Conservation (phyloP, 2,329 filamentous ascomycete species). For the Penicillium sp. region DNA sequence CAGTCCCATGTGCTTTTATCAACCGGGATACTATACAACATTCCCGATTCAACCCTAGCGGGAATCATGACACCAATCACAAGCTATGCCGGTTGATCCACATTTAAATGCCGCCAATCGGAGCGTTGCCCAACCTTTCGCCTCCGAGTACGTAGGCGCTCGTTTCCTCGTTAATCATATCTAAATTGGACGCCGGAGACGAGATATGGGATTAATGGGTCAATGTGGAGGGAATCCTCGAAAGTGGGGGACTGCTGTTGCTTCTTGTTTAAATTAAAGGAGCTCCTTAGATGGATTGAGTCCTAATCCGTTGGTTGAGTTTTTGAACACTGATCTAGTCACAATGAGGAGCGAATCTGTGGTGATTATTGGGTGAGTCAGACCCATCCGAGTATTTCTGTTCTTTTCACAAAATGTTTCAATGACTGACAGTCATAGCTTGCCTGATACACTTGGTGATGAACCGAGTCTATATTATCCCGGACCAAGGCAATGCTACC, state of each 20-base stretch:
- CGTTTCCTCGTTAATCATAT: not conserved
- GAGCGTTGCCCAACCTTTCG: not conserved
- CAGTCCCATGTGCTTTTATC: not conserved
- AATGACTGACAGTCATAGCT: not conserved
- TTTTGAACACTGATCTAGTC: not conserved
- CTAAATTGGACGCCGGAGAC: not conserved
- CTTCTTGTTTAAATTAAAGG: not conserved
- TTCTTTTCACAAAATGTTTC: not conserved
- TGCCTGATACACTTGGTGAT: not conserved
- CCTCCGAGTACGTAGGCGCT: not conserved
- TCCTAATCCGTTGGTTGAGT: not conserved
- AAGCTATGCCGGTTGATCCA: not conserved
- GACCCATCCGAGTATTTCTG: not conserved
- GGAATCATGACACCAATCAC: not conserved
- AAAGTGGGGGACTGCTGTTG: not conserved
- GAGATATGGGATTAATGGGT: not conserved
- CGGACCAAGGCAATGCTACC: not conserved
- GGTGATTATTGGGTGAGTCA: not conserved
- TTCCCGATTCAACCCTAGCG: not conserved
- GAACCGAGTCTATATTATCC: not conserved
- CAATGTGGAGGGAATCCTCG: not conserved
- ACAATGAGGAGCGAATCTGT: not conserved
- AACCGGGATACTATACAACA: not conserved
- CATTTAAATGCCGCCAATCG: conserved; percentile 12
- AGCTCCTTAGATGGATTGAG: not conserved